Percentiles rank a stretch among this genome's conserved stretches.
Conservation (phyloP, 805 yeast genomes). For the Yarrowia osloensis region DNA sequence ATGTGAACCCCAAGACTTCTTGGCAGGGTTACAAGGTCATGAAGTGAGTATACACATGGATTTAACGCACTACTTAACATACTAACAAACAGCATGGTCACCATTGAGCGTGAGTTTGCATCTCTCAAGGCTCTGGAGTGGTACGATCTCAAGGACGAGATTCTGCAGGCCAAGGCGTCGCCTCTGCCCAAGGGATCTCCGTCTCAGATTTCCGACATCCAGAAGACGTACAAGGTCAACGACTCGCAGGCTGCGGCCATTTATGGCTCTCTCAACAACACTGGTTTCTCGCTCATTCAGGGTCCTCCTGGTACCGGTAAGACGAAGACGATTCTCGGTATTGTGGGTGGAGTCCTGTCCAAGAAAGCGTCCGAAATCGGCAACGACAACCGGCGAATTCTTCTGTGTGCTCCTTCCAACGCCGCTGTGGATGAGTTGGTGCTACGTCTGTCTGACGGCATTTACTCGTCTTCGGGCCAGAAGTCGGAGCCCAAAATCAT, state of each 20-base stretch:
- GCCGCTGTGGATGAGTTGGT: constrained; percentile 98
- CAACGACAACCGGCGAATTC: constrained; percentile 51
- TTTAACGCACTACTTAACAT: background rate
- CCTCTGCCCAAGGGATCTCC: constrained; percentile 39
- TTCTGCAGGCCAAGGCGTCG: constrained; percentile 67
- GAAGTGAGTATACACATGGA: constrained; percentile 43
- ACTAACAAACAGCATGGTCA: constrained; percentile 57
- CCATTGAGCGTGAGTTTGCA: constrained; percentile 89
- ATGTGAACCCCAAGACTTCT: constrained; percentile 63
- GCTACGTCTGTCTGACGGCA: constrained; percentile 74
- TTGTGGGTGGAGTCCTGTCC: constrained; percentile 68
- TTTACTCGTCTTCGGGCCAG: constrained; percentile 49
- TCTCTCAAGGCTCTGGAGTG: constrained; percentile 79
- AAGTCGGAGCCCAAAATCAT: constrained; percentile 66
- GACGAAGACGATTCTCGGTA: constrained; percentile 92
- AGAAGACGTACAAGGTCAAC: constrained; percentile 60
- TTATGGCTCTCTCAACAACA: constrained; percentile 61
- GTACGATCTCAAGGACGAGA: constrained; percentile 71
- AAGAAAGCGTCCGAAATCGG: constrained; percentile 34
- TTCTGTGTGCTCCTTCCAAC: constrained; percentile 97
- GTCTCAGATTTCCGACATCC: constrained; percentile 45
- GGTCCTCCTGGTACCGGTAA: constrained; percentile 99
- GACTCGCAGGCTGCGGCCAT: constrained; percentile 91
- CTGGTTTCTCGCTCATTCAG: constrained; percentile 88
- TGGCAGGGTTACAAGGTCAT: constrained; percentile 71